Percentiles rank a stretch among this genome's conserved stretches.
Evolutionary conservation across 257 asterid species (phyloP).

Genomic region (Forsythia suspensa): DNA sequence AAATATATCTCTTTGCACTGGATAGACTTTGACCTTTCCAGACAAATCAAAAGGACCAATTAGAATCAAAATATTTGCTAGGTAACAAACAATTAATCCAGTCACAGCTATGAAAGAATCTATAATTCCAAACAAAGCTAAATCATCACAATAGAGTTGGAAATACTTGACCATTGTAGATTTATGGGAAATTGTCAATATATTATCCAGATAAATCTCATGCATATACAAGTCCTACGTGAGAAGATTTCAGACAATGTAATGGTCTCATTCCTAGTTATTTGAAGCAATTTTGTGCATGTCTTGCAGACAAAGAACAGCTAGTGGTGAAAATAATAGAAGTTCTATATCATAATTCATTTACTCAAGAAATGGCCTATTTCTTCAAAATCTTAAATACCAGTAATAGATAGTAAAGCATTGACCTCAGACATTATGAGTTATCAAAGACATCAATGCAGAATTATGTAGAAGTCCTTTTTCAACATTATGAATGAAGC

Average conservation of each 20-base stretch:
- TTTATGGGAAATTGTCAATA: too few relatives aligned
- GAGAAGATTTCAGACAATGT: neutral
- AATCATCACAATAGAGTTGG: neutral
- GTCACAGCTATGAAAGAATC: neutral
- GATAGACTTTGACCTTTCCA: neutral
- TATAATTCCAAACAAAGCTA: neutral
- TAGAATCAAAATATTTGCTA: constrained; percentile 4
- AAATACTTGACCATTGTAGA: neutral
- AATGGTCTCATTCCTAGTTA: neutral
- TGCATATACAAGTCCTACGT: too few relatives aligned
- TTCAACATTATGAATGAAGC: neutral
- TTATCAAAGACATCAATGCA: neutral
- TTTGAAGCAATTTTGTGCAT: neutral
- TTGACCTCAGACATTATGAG: neutral
- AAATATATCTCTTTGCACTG: neutral
- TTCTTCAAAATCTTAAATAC: neutral
- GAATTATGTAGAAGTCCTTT: neutral
- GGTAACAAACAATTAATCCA: neutral
- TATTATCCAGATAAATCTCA: neutral
- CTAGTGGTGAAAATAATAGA: neutral
- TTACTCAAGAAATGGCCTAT: neutral
- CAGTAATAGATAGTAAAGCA: neutral
- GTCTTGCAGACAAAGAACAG: neutral
- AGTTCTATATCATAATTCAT: neutral
- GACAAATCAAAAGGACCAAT: neutral